These are phyloP conservation scores for Annulohypoxylon maeteangense DNA, from an alignment of 495 filamentous ascomycete genomes.

Conservation along the genomic window DNA sequence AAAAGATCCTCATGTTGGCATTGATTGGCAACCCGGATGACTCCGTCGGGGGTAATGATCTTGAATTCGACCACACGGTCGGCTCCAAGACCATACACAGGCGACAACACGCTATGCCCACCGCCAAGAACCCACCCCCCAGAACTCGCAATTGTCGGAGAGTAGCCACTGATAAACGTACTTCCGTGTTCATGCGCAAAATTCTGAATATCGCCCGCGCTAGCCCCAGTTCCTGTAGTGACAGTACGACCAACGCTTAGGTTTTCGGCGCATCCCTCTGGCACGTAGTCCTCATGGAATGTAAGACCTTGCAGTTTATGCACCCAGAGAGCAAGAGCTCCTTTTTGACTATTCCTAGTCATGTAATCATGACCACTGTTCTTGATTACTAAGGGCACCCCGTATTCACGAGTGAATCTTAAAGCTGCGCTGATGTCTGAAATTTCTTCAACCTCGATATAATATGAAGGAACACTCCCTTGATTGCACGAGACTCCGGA, in stretches of 20 bases:
- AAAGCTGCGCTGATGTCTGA: constrained; percentile 56
- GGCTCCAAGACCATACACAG: constrained; percentile 68
- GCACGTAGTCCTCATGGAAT: constrained; percentile 50
- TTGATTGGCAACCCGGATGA: constrained; percentile 59
- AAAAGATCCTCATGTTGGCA: constrained; percentile 65
- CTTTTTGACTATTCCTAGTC: constrained; percentile 60
- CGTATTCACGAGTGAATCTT: constrained; percentile 55
- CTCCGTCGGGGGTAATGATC: constrained; percentile 65
- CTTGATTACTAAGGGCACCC: constrained; percentile 54
- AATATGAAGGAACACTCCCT: constrained; percentile 54
- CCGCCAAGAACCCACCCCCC: constrained; percentile 73
- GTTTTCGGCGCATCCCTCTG: constrained; percentile 31
- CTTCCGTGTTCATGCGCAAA: constrained; percentile 48
- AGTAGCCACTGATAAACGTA: constrained; percentile 52
- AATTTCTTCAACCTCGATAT: constrained; percentile 57
- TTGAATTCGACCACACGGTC: constrained; percentile 73
- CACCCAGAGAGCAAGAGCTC: constrained; percentile 69
- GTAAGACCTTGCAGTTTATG: constrained; percentile 64
- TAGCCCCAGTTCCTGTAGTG: constrained; percentile 53
- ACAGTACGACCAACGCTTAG: constrained; percentile 52
- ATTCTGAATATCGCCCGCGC: constrained; percentile 52
- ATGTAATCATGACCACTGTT: constrained; percentile 56
- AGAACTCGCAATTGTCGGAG: constrained; percentile 59
- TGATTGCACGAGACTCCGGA: constrained; percentile 41
- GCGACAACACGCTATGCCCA: constrained; percentile 64